phyloP scores from a whole-genome alignment of 192 early-diverging fungal species.

The Rhizophagus sp. region DNA sequence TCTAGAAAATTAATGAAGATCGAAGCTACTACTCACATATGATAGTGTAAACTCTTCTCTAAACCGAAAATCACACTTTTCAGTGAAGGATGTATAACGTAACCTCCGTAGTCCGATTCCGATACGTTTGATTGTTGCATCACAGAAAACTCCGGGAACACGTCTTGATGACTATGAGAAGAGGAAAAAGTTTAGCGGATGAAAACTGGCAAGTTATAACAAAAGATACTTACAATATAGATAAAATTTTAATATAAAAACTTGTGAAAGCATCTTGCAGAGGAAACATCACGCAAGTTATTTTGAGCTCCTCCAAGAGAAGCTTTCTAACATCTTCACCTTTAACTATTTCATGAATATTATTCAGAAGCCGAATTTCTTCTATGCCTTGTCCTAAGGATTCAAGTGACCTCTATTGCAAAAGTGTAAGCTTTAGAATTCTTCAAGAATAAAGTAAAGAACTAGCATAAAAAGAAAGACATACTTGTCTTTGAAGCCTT shows the following conservation, averaged over 20 bases:
- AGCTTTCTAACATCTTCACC: background rate
- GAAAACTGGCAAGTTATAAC: background rate
- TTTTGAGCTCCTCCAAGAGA: background rate
- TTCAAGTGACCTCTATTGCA: constrained; percentile 21
- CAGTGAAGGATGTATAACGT: constrained; percentile 12
- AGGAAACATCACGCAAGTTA: background rate
- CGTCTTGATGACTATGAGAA: background rate
- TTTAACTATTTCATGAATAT: background rate
- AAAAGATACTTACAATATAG: constrained; percentile 23
- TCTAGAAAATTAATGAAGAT: background rate
- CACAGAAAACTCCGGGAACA: constrained; percentile 1
- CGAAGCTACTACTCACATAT: constrained; percentile 7
- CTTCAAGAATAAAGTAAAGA: constrained; percentile 1
- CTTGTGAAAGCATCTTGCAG: constrained; percentile 7
- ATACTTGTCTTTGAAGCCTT: constrained; percentile 1
- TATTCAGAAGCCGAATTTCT: background rate
- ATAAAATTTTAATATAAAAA: constrained; percentile 17
- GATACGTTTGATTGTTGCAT: constrained; percentile 19
- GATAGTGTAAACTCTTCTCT: constrained; percentile 1
- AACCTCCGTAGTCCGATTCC: constrained; percentile 14
- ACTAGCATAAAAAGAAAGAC: background rate
- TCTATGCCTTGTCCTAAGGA: background rate
- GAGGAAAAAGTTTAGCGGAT: constrained; percentile 3
- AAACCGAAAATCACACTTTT: background rate
- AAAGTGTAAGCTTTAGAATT: constrained; percentile 5